phyloP scores from a whole-genome alignment of 345 rosid genomes.

The Litchi chinensis region DNA sequence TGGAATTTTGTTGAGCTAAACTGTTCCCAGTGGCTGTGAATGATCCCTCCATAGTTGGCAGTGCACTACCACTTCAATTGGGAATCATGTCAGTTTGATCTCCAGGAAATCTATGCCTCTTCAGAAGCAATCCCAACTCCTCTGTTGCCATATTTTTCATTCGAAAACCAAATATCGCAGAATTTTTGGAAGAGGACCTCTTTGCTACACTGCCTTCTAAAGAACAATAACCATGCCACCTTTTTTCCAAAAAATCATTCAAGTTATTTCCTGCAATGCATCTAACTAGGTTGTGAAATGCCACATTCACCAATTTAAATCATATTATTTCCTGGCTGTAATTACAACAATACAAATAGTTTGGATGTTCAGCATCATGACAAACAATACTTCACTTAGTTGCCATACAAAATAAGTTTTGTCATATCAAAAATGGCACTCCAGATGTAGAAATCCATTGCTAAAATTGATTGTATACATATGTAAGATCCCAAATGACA shows the following conservation, averaged over 20 bases:
- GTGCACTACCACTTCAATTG: constrained; percentile 94
- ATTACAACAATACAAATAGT: not conserved
- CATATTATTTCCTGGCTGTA: not conserved
- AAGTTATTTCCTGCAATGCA: constrained; percentile 8
- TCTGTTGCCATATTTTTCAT: constrained; percentile 66
- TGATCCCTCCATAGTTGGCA: constrained; percentile 97
- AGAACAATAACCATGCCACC: no score
- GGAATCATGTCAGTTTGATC: constrained; percentile 50
- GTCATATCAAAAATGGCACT: no score
- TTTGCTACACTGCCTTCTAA: constrained; percentile 54
- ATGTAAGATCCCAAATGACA: no score
- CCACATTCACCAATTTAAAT: constrained; percentile 1
- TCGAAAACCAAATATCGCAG: constrained; percentile 52
- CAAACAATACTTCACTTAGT: constrained; percentile 9
- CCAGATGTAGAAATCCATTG: no score
- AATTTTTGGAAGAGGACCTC: constrained; percentile 62
- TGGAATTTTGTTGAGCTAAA: constrained; percentile 60
- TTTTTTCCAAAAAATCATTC: no score
- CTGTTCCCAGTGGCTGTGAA: constrained; percentile 75
- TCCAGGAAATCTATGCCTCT: constrained; percentile 57
- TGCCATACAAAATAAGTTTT: not conserved
- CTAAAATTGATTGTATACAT: no score
- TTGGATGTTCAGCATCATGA: constrained; percentile 1
- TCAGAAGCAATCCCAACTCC: constrained; percentile 69
- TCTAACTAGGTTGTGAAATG: not conserved